Evolutionary conservation across 371 early-diverging fungal genomes (phyloP).

Genomic region (Polyrhizophydium stewartii): DNA sequence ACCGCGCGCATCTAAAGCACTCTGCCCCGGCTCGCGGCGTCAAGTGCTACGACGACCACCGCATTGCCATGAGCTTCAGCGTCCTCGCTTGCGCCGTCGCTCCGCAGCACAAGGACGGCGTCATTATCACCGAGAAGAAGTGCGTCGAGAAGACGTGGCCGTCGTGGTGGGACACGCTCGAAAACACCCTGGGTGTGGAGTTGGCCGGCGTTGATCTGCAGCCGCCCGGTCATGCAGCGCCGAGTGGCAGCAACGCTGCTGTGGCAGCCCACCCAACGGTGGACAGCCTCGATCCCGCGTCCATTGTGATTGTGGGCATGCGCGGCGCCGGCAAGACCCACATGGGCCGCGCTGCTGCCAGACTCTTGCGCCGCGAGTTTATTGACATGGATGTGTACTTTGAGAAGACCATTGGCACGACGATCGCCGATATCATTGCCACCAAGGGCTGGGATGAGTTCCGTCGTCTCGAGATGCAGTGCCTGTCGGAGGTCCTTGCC

Average conservation of each 20-base stretch:
- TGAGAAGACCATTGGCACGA: conserved; percentile 58
- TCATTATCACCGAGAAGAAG: conserved; percentile 82
- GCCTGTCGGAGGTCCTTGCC: conserved; percentile 53
- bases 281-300: conserved; percentile 8
- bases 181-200: conserved; percentile 66
- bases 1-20: conserved; percentile 32
- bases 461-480: conserved; percentile 68
- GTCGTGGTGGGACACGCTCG: conserved; percentile 93
- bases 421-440: conserved; percentile 76
- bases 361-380: conserved; percentile 62
- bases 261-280: conserved; percentile 5
- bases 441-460: conserved; percentile 87
- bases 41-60: conserved; percentile 95
- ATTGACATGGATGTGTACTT: conserved; percentile 87
- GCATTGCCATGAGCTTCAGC: conserved; percentile 95
- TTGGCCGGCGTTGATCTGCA: conserved; percentile 63
- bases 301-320: conserved; percentile 92
- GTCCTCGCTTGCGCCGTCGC: conserved; percentile 77
- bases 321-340: conserved; percentile 95
- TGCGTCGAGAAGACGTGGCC: conserved; percentile 99
- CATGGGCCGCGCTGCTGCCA: conserved; percentile 73
- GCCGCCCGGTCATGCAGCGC: conserved; percentile 11
- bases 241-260: neutral
- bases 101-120: neutral
- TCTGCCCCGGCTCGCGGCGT: conserved; percentile 62